A percentile compares a stretch with the other conserved stretches of the same genome.
These are phyloP conservation scores for Fomitopsis schrenkii DNA, from an alignment of 1,284 basidiomycete genomes.

Conservation along the genomic window DNA sequence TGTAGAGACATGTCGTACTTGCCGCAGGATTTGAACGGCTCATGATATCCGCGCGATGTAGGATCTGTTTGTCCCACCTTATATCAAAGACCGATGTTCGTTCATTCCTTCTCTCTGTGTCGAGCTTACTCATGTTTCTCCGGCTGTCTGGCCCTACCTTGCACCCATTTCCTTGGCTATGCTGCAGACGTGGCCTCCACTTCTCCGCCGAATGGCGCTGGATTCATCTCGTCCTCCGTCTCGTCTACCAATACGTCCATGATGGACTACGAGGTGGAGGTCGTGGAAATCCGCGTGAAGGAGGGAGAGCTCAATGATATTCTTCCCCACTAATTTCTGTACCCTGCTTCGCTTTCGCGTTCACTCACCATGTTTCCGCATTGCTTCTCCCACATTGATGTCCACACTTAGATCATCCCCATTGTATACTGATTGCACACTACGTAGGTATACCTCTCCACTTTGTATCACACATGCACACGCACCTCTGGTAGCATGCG, in stretches of 20 bases:
- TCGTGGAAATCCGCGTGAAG: constrained; percentile 77
- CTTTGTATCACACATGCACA: constrained; percentile 13
- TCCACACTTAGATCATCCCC: background rate
- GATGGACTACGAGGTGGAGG: constrained; percentile 73
- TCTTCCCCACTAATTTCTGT: constrained; percentile 47
- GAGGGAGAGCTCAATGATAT: constrained; percentile 73
- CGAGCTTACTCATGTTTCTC: constrained; percentile 10
- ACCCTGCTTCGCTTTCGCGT: constrained; percentile 7
- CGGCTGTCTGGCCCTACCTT: constrained; percentile 6
- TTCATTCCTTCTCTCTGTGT: constrained; percentile 22
- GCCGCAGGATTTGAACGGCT: constrained; percentile 1
- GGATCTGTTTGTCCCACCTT: constrained; percentile 81
- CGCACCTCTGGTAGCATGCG: background rate
- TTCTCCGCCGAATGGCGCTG: constrained; percentile 64
- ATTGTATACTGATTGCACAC: constrained; percentile 6
- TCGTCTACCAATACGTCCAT: constrained; percentile 63
- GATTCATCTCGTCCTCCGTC: constrained; percentile 63
- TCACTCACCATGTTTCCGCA: constrained; percentile 9
- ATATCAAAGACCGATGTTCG: constrained; percentile 84
- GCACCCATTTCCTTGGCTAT: constrained; percentile 10
- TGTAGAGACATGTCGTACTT: constrained; percentile 17
- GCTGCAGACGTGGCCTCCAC: constrained; percentile 71
- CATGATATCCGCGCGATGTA: constrained; percentile 24
- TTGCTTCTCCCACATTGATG: background rate
- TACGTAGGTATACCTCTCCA: constrained; percentile 13